phyloP scores from a whole-genome alignment of 768 basidiomycete genomes.

The Tephrocybe sp. region DNA sequence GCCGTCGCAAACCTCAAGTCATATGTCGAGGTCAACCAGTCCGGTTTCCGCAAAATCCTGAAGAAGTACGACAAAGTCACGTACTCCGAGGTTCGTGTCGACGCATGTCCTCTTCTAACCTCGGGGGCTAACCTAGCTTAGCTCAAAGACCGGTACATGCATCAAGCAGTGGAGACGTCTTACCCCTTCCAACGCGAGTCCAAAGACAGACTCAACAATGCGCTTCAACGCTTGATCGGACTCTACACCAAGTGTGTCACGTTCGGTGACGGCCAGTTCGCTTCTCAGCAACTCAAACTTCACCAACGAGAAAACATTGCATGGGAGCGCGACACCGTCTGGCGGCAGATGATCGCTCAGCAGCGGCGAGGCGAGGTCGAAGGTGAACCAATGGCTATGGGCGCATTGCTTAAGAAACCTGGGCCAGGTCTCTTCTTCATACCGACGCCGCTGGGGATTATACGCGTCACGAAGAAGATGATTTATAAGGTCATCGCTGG shows the following conservation, averaged over 20 bases:
- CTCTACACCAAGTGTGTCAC: conserved; percentile 88
- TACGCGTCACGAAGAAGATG: conserved; percentile 66
- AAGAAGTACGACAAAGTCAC: conserved; percentile 99
- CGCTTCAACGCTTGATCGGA: conserved; percentile 58
- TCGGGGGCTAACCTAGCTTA: conserved; percentile 22
- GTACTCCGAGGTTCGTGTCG: conserved; percentile 52
- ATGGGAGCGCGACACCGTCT: conserved; percentile 97
- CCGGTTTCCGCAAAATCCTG: conserved; percentile 92
- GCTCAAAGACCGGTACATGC: conserved; percentile 80
- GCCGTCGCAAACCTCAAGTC: conserved; percentile 74
- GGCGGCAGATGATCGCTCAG: conserved; percentile 91
- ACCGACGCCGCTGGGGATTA: conserved; percentile 62
- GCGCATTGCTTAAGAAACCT: conserved; percentile 46
- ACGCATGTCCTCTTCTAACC: neutral
- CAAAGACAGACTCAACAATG: conserved; percentile 60
- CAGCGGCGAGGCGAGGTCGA: conserved; percentile 66
- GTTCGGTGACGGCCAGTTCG: conserved; percentile 62
- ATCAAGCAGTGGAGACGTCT: conserved; percentile 63
- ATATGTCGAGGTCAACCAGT: conserved; percentile 90
- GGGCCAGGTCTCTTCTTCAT: conserved; percentile 52
- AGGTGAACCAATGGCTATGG: conserved; percentile 29
- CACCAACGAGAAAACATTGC: conserved; percentile 93
- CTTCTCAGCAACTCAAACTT: conserved; percentile 79
- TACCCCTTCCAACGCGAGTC: conserved; percentile 67
- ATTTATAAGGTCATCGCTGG: conserved; percentile 60